Evolutionary conservation across 2,329 filamentous ascomycete genomes (phyloP).

Genomic region (Trematosphaeria pertusa): DNA sequence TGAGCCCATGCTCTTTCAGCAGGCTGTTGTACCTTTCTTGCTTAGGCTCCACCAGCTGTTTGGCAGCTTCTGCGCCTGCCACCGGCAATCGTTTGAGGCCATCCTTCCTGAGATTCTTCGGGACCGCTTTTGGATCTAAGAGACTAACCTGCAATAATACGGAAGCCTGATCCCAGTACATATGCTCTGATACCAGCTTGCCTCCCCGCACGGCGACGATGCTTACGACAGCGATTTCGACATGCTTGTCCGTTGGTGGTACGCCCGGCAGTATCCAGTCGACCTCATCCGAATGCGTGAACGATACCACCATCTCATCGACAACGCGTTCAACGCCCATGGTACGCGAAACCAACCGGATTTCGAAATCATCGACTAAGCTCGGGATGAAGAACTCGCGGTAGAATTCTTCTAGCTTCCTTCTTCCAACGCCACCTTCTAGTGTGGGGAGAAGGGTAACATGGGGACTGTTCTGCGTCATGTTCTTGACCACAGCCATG

Average conservation of each 20-base stretch:
- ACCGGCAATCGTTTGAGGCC: slow-evolving; percentile 52
- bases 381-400: slow-evolving; percentile 62
- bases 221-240: slow-evolving; percentile 63
- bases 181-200: slow-evolving; percentile 62
- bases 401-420: slow-evolving; percentile 60
- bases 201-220: slow-evolving; percentile 62
- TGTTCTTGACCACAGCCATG: slow-evolving; percentile 37
- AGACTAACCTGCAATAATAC: slow-evolving; percentile 64
- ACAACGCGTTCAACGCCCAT: slow-evolving; percentile 64
- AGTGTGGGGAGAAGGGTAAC: slow-evolving; percentile 51
- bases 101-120: slow-evolving; percentile 47
- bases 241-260: slow-evolving; percentile 61
- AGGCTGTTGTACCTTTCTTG: slow-evolving; percentile 51
- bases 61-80: slow-evolving; percentile 49
- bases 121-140: slow-evolving; percentile 61
- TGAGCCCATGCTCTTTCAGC: slow-evolving; percentile 41
- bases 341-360: slow-evolving; percentile 63
- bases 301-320: slow-evolving; percentile 64
- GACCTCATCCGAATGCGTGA: slow-evolving; percentile 63
- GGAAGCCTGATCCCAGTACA: slow-evolving; percentile 67
- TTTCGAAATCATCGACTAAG: slow-evolving; percentile 60
- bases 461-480: slow-evolving; percentile 44
- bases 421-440: slow-evolving; percentile 52
- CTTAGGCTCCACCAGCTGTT: slow-evolving; percentile 50
- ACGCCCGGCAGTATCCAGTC: slow-evolving; percentile 66